Evolutionary conservation across 2,329 filamentous ascomycete genomes (phyloP), one percentile per base, ranked within the genome.

Genomic region (Trichoderma harzianum): DNA sequence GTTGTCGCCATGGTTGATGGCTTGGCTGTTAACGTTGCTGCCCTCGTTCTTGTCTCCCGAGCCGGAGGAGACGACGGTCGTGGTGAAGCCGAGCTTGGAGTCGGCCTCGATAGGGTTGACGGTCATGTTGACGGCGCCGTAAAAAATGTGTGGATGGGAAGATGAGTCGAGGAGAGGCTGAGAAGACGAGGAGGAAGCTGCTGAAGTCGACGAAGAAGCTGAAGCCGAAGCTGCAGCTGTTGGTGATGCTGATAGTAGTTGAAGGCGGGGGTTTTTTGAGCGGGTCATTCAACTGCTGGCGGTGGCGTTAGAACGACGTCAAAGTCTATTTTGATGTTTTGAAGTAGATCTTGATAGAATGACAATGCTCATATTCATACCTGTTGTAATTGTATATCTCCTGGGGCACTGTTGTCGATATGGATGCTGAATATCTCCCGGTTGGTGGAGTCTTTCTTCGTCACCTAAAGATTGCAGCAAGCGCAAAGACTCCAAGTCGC

Each of bases 401-500:
- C 11, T 55, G 10, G 30, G 32, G 10, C 34, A 39, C 28, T 34
- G 34, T 5, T 36, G 55, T 53, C 12, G 28, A 63, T 65, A 18
- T 57, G 30, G 60, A 70, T 70, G 32, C 28, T 32, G 28, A 61
- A 28, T 30, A 57, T 30, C 51, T 69, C 39, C n/a, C 28, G 34
- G 10, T 43, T 55, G 14, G 26, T 64, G 71, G 79, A 87, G 87
- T 89, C 87, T 89, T 89, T 89, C 85, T 87, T 79, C 82, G 80
- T 84, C 83, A 80, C 84, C 82, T 61, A 71, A 71, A 63, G 71
- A 26, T 16, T 26, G 76, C 76, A 88, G 86, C 87, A 89, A 89
- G 86, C 87, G 88, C 88, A 90, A 90, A 90, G 88, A 89, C 88
- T 87, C 81, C 76, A 89, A 90, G 88, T 90, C 88, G 87, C 88